A percentile compares a stretch with the other conserved stretches of the same genome.
Conservation (phyloP, 129 eudicot species). For the Pittosporum tobira region DNA sequence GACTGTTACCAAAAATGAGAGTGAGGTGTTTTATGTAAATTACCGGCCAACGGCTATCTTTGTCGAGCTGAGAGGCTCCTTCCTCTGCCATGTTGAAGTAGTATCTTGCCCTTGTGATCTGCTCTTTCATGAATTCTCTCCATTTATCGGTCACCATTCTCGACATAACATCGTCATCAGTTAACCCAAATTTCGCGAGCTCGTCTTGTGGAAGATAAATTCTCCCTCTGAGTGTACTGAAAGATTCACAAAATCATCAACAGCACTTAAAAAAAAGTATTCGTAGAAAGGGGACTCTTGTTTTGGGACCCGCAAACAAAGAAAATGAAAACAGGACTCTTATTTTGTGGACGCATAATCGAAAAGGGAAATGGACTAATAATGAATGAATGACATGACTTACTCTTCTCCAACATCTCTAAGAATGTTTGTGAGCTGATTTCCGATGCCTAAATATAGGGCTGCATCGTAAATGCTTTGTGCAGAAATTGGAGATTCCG, state of each 20-base stretch:
- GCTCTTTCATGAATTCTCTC: conserved; percentile 81
- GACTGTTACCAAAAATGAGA: too few relatives aligned
- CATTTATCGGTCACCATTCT: conserved; percentile 56
- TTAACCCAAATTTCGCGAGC: conserved; percentile 52
- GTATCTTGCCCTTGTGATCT: conserved; percentile 66
- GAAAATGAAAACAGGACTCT: too few relatives aligned
- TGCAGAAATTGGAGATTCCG: conserved; percentile 47
- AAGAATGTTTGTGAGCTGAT: conserved; percentile 90
- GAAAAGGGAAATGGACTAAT: not conserved
- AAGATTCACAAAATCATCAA: too few relatives aligned
- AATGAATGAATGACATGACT: conserved; percentile 13
- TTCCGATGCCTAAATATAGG: conserved; percentile 71
- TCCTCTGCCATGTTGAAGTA: conserved; percentile 71
- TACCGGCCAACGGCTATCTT: conserved; percentile 99
- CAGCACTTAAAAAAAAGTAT: too few relatives aligned
- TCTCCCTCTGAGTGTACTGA: conserved; percentile 78
- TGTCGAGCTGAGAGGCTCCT: conserved; percentile 76
- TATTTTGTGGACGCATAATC: too few relatives aligned
- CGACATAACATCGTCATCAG: conserved; percentile 70
- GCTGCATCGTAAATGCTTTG: conserved; percentile 65
- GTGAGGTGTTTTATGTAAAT: not conserved
- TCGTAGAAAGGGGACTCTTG: not conserved
- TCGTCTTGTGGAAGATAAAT: conserved; percentile 94
- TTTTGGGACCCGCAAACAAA: too few relatives aligned
- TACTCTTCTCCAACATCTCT: conserved; percentile 98